Evolutionary conservation across 2,329 filamentous ascomycete genomes (phyloP), one percentile per base, ranked within the genome.

Genomic region (Sporothrix globosa): DNA sequence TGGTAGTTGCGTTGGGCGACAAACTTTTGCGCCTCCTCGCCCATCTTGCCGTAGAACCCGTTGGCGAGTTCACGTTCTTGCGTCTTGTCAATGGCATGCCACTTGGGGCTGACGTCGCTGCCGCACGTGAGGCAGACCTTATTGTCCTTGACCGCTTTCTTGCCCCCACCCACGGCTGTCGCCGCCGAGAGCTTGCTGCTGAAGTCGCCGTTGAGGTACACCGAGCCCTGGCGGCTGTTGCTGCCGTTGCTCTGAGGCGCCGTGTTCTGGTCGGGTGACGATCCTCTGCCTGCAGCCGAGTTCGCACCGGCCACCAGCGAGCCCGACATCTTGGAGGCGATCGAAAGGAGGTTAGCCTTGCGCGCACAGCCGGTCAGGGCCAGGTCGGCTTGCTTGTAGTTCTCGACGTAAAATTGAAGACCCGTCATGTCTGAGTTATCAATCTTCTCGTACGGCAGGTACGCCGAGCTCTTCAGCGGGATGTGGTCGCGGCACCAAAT

Each of bases 371-470:
- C 96, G 2, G 94, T 97, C 75, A 97, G 82, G 2, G 92, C 88
- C 53, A 95, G 86, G 78, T 99, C 96, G 10, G 96, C 95, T 80
- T 98, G 95, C 80, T 99, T 99, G 83, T 93, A 97, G 71, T 90
- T 93, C 74, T 91, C 90, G 58, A 91, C 92, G 78, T 92, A 99
- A 34, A 97, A 84, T 78, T 97, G 93, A 66, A 99, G 82, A 11
- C 92, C 93, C 75, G 90, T 96, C 68, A 89, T 81, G n/a, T 89
- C 89, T n/a, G 84, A 84, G 24, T 91, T 88, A 69, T 90, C 88
- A 13, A 91, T 89, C 27, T 87, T 78, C 74, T 97, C 93, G 73
- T 92, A 87, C 83, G 97, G 92, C 13, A 85, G 87, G 80, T 98
- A 92, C 9, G 96, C 83, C 52, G 87, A 85, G 0, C 87, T 88